These are phyloP conservation scores for Paragyromitra xinjiangensis DNA, from an alignment of 495 filamentous ascomycete genomes.

Conservation along the genomic window DNA sequence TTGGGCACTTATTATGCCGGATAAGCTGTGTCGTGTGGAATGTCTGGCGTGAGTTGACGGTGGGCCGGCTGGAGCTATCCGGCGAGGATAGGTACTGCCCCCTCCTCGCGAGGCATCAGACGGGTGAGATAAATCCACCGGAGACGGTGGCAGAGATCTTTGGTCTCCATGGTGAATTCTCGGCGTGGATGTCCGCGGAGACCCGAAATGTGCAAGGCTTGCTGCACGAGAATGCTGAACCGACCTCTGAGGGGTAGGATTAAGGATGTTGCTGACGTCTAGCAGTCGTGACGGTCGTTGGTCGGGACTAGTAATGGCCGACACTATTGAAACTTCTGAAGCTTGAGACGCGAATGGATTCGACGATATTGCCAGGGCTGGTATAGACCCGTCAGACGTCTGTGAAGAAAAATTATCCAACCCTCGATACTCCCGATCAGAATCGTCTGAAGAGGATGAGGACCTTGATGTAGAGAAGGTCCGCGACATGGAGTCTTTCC, in stretches of 20 bases:
- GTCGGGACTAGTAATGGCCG: slow-evolving; percentile 52
- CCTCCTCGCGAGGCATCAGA: slow-evolving; percentile 47
- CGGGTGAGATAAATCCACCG: slow-evolving; percentile 50
- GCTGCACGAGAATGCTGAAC: slow-evolving; percentile 50
- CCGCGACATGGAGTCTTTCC: slow-evolving; percentile 58
- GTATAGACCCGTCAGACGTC: slow-evolving; percentile 49
- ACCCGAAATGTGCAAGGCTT: slow-evolving; percentile 54
- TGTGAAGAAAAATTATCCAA: slow-evolving; percentile 52
- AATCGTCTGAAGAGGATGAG: slow-evolving; percentile 54
- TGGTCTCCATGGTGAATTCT: slow-evolving; percentile 48
- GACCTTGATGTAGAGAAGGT: slow-evolving; percentile 56
- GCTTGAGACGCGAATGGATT: slow-evolving; percentile 49
- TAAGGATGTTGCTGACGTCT: slow-evolving; percentile 56
- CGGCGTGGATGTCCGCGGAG: slow-evolving; percentile 50
- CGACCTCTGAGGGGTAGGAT: slow-evolving; percentile 55
- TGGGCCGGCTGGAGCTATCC: slow-evolving; percentile 52
- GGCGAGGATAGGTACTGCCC: slow-evolving; percentile 46
- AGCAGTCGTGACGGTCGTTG: slow-evolving; percentile 50
- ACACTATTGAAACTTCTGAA: slow-evolving; percentile 43
- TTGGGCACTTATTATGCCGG: slow-evolving; percentile 54
- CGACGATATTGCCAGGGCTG: slow-evolving; percentile 48
- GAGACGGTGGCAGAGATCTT: slow-evolving; percentile 54
- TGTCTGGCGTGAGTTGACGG: slow-evolving; percentile 48
- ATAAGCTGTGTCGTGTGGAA: slow-evolving; percentile 50
- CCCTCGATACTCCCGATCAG: slow-evolving; percentile 50